Base-by-base conservation (phyloP, 176 grass and related monocot species). In the Oryza longistaminata region DNA sequence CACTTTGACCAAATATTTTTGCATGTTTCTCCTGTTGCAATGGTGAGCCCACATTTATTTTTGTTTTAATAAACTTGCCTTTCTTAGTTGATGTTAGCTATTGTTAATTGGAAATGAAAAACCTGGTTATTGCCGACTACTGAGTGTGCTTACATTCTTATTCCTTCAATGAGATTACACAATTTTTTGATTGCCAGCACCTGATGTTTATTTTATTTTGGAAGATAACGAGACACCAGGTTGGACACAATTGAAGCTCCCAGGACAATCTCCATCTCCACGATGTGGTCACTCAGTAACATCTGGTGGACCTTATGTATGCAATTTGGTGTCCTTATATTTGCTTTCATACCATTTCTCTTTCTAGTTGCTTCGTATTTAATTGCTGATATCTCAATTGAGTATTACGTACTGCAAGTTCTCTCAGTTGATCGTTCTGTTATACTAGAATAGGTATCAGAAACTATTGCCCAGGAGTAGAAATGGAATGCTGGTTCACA, bases 211-310 rank as follows among this genome's bases (percentile, higher is more conserved):
- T 66, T 84, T 48, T 64, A 80, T 66, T 90, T 82, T 87, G 3
- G 4, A 90, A 98, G 96, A 93, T 46, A 98, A 93, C 7, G 96
- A 95, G 85, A 71, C 86, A 52, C 93, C 93, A 62, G 96, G 91
- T 60, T 98, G 96, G 93, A 95, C 96, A 78, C 96, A 98, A 71
- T 71, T 98, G 80, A 98, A 89, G 82, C 96, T 95, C 65, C 96
- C 96, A 24, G 93, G 96, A 40, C 96, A 98, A 88, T 77, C 86
- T n/a, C 93, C 96, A 29, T 81, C 96, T 53, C 78, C 96, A 61
- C 74, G 96, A 58, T 98, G 93, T 53, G 96, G 96, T 62, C 96
- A 98, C 90, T 93, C 96, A 72, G 80, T 98, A 80, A 93, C 96
- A 66, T 98, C 93, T 81, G 93, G 89, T 87, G 96, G 96, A 69